Conservation (phyloP, 306 rosid genomes). For the Rosa lucieae region DNA sequence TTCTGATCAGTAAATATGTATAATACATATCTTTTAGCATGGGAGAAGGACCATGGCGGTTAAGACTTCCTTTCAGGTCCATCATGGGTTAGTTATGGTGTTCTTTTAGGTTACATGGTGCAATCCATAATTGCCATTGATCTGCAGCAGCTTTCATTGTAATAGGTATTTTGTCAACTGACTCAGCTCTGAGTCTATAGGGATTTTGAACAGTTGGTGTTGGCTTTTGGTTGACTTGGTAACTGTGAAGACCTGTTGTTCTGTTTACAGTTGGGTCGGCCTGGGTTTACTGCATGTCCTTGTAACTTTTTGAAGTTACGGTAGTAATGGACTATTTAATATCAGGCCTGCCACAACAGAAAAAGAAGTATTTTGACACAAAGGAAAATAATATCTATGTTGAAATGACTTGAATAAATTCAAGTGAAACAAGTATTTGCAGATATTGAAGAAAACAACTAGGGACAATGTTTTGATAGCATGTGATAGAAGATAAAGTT, state of each 20-base stretch:
- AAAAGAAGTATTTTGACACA: neutral
- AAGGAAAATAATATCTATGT: too few species aligned
- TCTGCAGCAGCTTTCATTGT: neutral
- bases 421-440: neutral
- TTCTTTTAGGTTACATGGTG: neutral
- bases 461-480: neutral
- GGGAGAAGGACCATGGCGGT: neutral
- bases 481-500: neutral
- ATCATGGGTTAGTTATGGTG: neutral
- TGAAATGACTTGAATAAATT: neutral
- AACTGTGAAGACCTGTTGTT: neutral
- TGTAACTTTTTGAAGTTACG: neutral
- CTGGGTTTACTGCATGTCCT: neutral
- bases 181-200: neutral
- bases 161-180: neutral
- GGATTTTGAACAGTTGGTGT: neutral
- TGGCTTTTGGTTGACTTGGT: neutral
- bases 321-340: neutral
- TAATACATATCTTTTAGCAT: neutral
- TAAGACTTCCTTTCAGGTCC: neutral
- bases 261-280: neutral
- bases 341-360: neutral
- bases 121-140: neutral
- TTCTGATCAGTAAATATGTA: neutral
- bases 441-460: neutral